Evolutionary conservation across 352 stramenopile genomes (phyloP).

Genomic region (Phytophthora litchii): DNA sequence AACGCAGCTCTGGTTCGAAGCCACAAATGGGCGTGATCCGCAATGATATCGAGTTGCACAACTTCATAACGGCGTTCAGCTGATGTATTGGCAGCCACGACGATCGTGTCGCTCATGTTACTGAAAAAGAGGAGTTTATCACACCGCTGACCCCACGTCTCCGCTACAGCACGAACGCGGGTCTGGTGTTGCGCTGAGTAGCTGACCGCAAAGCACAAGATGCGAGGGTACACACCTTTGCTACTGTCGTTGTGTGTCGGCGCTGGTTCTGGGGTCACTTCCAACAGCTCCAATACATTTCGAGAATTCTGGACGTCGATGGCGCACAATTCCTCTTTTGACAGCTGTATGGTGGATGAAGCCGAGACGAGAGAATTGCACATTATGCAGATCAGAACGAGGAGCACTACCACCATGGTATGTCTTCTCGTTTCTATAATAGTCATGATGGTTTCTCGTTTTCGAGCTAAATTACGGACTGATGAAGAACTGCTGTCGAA

Average conservation of each 20-base stretch:
- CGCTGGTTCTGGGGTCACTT: conserved; percentile 40
- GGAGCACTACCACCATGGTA: not conserved
- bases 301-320: conserved; percentile 46
- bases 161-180: conserved; percentile 61
- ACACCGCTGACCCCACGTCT: conserved; percentile 83
- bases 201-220: conserved; percentile 77
- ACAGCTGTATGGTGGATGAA: not conserved
- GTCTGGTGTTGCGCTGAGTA: conserved; percentile 66
- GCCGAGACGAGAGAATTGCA: not conserved
- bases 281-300: conserved; percentile 41
- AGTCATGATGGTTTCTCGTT: not conserved
- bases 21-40: conserved; percentile 79
- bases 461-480: no score
- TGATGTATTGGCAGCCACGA: conserved; percentile 33
- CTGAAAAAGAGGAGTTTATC: conserved; percentile 83
- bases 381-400: not conserved
- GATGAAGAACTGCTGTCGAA: no score
- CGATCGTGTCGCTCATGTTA: conserved; percentile 62
- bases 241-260: conserved; percentile 4
- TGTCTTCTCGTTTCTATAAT: no score
- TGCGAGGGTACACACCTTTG: conserved; percentile 45
- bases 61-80: conserved; percentile 48
- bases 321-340: conserved; percentile 55
- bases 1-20: conserved; percentile 73
- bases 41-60: conserved; percentile 60